Evolutionary conservation across 768 basidiomycete genomes (phyloP), one percentile per base, ranked within the genome.

Genomic region (Goffeauzyma gilvescens): DNA sequence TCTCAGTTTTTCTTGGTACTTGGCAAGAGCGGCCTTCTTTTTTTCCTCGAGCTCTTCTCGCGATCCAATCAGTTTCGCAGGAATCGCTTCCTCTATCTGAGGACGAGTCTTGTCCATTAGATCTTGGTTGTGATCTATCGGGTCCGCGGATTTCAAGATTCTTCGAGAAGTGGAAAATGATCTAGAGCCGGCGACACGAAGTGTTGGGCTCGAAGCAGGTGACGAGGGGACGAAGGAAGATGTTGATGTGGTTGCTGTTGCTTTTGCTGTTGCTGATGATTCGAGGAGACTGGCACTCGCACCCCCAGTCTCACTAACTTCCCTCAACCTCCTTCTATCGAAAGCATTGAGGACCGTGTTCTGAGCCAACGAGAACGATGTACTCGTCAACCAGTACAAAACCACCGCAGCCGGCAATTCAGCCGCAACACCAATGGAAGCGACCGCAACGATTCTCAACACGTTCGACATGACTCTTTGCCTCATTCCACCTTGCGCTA

Each of bases 1-100:
- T 33, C 68, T 72, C 27, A 89, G 63, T 56, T 79, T 81, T 45
- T 78, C 72, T 12, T 74, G 71, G 56, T 87, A 86, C 48, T 60
- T 63, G 18, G 49, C 57, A 42, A 59, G 57, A 36, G 54, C 58
- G 5, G 41, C 50, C 26, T 50, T 55, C 8, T 51, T 36, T 33
- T 58, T 56, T 35, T 44, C 38, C 44, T 60, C 61, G 26, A 63
- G 52, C 17, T 58, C 36, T 34, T 60, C 59, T n/a, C 59, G 18
- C 6, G 45, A 31, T 12, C 45, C 45, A 9, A 46, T 9, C 5
- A 46, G 32, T 12, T 42, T 24, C 13, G 27, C 22, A 6, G 45
- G 45, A 4, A 46, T 9, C 7, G 37, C 17, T 7, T 34, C 33
- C n/a, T n/a, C n/a, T n/a, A n/a, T n/a, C n/a, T n/a, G n/a, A n/a